phyloP scores from a whole-genome alignment of 2,329 filamentous ascomycete genomes.

The Curvularia sp. region DNA sequence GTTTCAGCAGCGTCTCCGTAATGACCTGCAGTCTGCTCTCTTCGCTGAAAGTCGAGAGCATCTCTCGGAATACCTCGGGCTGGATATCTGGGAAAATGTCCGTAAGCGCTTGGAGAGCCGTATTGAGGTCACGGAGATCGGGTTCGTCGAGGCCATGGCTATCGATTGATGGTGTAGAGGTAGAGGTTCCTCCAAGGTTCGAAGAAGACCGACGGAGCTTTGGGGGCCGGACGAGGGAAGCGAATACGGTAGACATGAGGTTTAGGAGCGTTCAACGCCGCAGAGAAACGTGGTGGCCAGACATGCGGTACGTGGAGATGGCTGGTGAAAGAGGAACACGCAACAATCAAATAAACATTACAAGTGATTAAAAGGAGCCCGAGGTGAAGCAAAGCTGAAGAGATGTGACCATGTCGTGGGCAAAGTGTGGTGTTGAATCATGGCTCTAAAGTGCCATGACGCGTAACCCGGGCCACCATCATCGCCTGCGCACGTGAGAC shows the following conservation, averaged over 20 bases:
- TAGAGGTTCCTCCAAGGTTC: conserved; percentile 14
- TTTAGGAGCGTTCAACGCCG: conserved; percentile 17
- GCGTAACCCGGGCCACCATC: conserved; percentile 24
- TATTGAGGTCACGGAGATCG: conserved; percentile 73
- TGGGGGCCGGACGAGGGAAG: conserved; percentile 43
- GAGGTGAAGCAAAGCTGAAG: conserved; percentile 6
- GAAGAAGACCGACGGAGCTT: conserved; percentile 28
- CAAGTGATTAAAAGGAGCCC: conserved; percentile 9
- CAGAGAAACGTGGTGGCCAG: conserved; percentile 4
- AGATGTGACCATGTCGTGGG: conserved; percentile 6
- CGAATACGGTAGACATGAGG: conserved; percentile 47
- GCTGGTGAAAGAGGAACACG: background rate
- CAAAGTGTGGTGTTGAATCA: conserved; percentile 1
- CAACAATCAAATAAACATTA: conserved; percentile 25
- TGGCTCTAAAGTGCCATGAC: conserved; percentile 17
- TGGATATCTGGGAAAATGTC: conserved; percentile 82
- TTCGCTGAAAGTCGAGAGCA: conserved; percentile 75
- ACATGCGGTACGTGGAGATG: conserved; percentile 12
- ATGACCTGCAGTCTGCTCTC: conserved; percentile 79
- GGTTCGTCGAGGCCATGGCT: conserved; percentile 57
- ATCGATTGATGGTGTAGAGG: conserved; percentile 8
- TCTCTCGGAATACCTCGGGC: conserved; percentile 81
- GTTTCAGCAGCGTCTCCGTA: conserved; percentile 77
- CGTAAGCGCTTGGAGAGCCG: conserved; percentile 70
- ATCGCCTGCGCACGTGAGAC: conserved; percentile 21